Evolutionary conservation across 306 rosid genomes (phyloP).

Genomic region (Erythrophleum fordii): DNA sequence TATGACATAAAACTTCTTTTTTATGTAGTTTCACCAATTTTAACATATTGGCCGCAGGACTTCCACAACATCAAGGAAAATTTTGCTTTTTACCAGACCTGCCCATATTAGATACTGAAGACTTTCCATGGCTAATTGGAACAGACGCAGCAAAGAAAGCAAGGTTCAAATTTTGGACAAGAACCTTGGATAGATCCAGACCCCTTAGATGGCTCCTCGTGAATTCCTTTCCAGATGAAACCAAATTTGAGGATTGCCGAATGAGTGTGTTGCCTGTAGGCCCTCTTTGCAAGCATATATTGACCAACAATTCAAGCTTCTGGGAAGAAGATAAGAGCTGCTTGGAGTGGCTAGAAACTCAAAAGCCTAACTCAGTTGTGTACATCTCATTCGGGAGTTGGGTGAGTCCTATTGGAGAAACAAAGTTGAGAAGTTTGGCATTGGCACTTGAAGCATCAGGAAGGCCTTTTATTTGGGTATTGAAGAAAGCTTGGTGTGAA

Average conservation of each 20-base stretch:
- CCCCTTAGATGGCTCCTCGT: slow-evolving; percentile 64
- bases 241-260: slow-evolving; percentile 24
- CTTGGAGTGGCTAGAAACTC: slow-evolving; percentile 66
- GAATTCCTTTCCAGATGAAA: slow-evolving; percentile 68
- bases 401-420: slow-evolving; percentile 80
- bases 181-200: slow-evolving; percentile 68
- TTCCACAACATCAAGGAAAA: slow-evolving; percentile 52
- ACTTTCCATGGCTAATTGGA: slow-evolving; percentile 92
- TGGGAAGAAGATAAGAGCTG: slow-evolving; percentile 83
- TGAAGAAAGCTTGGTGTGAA: slow-evolving; percentile 60
- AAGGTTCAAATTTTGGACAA: slow-evolving; percentile 80
- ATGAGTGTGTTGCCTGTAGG: slow-evolving; percentile 49
- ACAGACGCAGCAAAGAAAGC: slow-evolving; percentile 58
- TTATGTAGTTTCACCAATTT: no score
- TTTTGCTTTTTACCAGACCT: slow-evolving; percentile 45
- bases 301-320: slow-evolving; percentile 50
- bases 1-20: no score
- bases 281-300: slow-evolving; percentile 42
- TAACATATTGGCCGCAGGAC: slow-evolving; percentile 48
- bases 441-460: slow-evolving; percentile 59
- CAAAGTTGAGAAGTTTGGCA: slow-evolving; percentile 60
- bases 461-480: slow-evolving; percentile 80
- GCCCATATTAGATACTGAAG: slow-evolving; percentile 58
- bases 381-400: slow-evolving; percentile 93
- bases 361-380: slow-evolving; percentile 49